Evolutionary conservation across 1,284 basidiomycete species (phyloP), one percentile per base, ranked within the genome.

Genomic region (Vanrija humicola): DNA sequence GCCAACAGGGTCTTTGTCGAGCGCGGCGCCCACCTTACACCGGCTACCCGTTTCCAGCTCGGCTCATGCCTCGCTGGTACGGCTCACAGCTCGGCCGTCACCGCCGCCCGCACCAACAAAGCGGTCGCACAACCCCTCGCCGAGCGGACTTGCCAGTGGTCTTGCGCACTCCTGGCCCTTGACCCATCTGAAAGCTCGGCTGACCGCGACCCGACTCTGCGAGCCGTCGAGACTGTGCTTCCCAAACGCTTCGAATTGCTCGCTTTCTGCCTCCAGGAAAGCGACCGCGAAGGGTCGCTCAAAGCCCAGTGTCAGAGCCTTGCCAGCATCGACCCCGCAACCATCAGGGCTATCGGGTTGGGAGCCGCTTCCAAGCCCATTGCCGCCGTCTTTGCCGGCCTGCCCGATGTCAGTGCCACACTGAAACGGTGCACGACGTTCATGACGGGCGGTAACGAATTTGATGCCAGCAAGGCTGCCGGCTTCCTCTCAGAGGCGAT

Each of bases 231-330:
- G 9, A 34, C 29, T 4, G 48, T 51, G 2, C 25, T 72, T 23
- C 19, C 55, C 61, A 80, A 84, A 40, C 78, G 89, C 40, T 90
- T 84, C 80, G 89, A 92, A 72, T 74, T 91, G n/a, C 77, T 92
- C 21, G 88, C 83, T 0, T 83, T 86, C 3, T 90, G 87, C 68
- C 84, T 83, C 67, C 79, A 81, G 40, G 90, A 87, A 70, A 84
- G 84, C 0, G 85, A 91, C 65, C 34, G 34, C 12, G 34, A 67
- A 55, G 43, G 50, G 52, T 43, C 64, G 18, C 54, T 61, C 21
- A 40, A 58, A 3, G 63, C 67, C 14, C 65, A 58, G 43, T 47
- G 51, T 45, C 39, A 58, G 25, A 51, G 53, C 40, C 29, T 64
- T 14, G 54, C 58, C 16, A 56, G 38, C n/a, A 38, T 58, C 40